Conservation (phyloP, 805 yeast genomes). For the Pichia insulana region DNA sequence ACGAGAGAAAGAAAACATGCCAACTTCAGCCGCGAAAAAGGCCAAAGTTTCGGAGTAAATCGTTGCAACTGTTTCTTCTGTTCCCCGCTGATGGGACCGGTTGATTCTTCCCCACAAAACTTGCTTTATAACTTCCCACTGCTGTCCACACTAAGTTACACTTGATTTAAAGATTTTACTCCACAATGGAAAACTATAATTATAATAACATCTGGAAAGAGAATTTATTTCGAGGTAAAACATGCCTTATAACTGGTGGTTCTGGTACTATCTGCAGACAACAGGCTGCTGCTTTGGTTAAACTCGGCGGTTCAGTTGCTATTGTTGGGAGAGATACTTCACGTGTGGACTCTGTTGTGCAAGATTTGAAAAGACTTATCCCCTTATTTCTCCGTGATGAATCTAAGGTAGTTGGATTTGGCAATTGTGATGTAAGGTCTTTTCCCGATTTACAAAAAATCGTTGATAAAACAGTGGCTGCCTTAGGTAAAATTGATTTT, state of each 20-base stretch:
- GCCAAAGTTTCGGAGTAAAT: too few species aligned
- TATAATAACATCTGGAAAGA: constrained; percentile 35
- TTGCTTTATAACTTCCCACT: too few species aligned
- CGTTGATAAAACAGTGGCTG: constrained; percentile 52
- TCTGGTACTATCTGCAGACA: constrained; percentile 94
- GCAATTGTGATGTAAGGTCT: constrained; percentile 72
- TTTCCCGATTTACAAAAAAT: constrained; percentile 52
- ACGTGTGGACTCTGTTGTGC: constrained; percentile 66
- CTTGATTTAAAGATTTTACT: too few species aligned
- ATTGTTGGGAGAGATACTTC: constrained; percentile 70
- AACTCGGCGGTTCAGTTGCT: constrained; percentile 80
- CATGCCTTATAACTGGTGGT: constrained; percentile 89
- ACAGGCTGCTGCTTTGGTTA: constrained; percentile 76
- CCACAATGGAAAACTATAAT: constrained; percentile 5
- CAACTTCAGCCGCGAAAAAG: too few species aligned
- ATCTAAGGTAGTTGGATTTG: constrained; percentile 59
- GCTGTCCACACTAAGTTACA: too few species aligned
- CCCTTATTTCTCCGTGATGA: neutral
- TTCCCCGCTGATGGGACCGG: too few species aligned
- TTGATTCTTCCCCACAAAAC: too few species aligned
- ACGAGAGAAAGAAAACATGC: neutral
- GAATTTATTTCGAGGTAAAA: constrained; percentile 72
- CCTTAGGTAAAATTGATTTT: constrained; percentile 72
- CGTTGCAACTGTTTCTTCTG: too few species aligned
- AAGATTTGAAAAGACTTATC: constrained; percentile 49